Evolutionary conservation across 2,329 filamentous ascomycete species (phyloP).

Genomic region (Ascochyta koolunga): DNA sequence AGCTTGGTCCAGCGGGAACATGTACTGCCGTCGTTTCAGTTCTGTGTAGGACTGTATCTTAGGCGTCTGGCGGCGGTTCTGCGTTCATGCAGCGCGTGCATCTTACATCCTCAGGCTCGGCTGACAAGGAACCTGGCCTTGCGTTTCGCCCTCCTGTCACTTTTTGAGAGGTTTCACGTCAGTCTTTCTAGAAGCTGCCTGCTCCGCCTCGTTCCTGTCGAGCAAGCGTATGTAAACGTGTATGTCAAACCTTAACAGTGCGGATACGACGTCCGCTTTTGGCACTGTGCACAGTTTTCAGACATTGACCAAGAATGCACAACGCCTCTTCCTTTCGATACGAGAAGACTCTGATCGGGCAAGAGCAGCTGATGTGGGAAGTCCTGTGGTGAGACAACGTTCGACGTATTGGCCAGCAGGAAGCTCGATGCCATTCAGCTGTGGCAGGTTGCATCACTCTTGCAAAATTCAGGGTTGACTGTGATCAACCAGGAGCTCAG

Average conservation of each 20-base stretch:
- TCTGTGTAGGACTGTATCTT: slow-evolving; percentile 18
- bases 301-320: slow-evolving; percentile 20
- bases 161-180: slow-evolving; percentile 36
- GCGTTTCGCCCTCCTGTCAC: slow-evolving; percentile 32
- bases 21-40: slow-evolving; percentile 31
- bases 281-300: slow-evolving; percentile 18
- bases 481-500: slow-evolving; percentile 5
- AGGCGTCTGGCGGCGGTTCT: slow-evolving; percentile 19
- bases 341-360: slow-evolving; percentile 9
- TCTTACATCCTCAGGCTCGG: slow-evolving; percentile 27
- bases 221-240: slow-evolving; percentile 29
- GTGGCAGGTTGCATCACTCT: slow-evolving; percentile 17
- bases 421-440: slow-evolving; percentile 14
- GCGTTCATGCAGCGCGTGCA: slow-evolving; percentile 35
- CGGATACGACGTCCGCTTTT: slow-evolving; percentile 23
- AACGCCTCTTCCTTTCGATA: slow-evolving; percentile 14
- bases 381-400: slow-evolving; percentile 26
- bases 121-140: slow-evolving; percentile 24
- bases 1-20: slow-evolving; percentile 19
- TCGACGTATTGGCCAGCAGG: slow-evolving; percentile 23
- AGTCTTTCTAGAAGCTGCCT: slow-evolving; percentile 37
- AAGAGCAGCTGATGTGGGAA: slow-evolving; percentile 28
- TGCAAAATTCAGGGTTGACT: neutral
- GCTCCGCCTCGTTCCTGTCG: slow-evolving; percentile 18
- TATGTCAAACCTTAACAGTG: slow-evolving; percentile 28